phyloP scores from a whole-genome alignment of 352 stramenopile genomes.

The Phytophthora vignae region DNA sequence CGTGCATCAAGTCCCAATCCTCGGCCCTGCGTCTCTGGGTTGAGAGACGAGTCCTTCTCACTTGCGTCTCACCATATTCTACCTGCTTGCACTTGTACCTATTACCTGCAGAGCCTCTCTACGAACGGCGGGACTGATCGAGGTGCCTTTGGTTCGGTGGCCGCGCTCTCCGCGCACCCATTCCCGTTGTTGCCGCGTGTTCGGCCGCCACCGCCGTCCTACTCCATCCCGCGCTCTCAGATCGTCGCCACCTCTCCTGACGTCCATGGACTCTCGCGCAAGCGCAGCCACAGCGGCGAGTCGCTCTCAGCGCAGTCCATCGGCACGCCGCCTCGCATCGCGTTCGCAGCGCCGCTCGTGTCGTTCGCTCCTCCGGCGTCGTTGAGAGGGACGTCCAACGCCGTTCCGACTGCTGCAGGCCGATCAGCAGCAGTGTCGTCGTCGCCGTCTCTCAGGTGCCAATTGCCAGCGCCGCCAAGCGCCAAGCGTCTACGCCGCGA shows the following conservation, averaged over 20 bases:
- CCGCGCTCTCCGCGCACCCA: conserved; percentile 7
- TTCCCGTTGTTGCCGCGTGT: conserved; percentile 19
- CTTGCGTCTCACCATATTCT: not conserved
- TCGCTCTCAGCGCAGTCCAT: conserved; percentile 8
- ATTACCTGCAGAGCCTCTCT: conserved; percentile 37
- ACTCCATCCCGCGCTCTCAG: conserved; percentile 32
- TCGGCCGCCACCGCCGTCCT: conserved; percentile 16
- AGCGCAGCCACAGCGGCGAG: conserved; percentile 28
- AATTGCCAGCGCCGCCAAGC: conserved; percentile 13
- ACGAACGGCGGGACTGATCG: conserved; percentile 45
- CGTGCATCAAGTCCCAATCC: conserved; percentile 13
- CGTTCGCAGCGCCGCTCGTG: conserved; percentile 7
- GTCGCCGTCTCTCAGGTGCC: conserved; percentile 21
- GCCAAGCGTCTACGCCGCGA: conserved; percentile 48
- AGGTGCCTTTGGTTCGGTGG: conserved; percentile 32
- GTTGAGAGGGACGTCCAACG: not conserved
- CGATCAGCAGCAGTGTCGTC: not conserved
- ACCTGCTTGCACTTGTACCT: too few species aligned
- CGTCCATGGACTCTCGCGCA: conserved; percentile 19
- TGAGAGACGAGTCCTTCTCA: not conserved
- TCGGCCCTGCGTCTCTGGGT: not conserved
- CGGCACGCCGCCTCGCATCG: conserved; percentile 9
- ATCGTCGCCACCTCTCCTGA: conserved; percentile 12
- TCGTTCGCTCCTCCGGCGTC: not conserved
- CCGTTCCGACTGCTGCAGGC: not conserved